Percentiles rank a stretch among this genome's conserved stretches.
Evolutionary conservation across 2,329 filamentous ascomycete genomes (phyloP).

Genomic region (Byssochlamys sp.): DNA sequence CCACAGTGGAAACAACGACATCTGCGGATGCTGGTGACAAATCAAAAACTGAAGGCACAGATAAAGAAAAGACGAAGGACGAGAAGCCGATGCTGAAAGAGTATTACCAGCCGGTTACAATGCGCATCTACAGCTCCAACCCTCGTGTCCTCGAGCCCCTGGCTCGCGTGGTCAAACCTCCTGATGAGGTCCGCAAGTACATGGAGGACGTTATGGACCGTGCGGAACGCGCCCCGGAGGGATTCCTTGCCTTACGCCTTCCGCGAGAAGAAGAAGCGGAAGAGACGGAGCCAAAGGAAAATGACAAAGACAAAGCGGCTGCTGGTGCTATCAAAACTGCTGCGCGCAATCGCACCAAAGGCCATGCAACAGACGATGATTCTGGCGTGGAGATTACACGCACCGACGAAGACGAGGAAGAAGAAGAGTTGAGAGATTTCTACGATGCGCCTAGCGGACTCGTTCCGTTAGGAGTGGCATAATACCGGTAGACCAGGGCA

Average conservation of each 20-base stretch:
- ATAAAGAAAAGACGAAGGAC: slow-evolving; percentile 6
- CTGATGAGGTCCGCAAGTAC: slow-evolving; percentile 44
- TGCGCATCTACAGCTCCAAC: slow-evolving; percentile 46
- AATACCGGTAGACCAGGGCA: not conserved
- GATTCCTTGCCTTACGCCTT: slow-evolving; percentile 47
- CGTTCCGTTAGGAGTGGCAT: slow-evolving; percentile 16
- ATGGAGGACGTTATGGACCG: slow-evolving; percentile 51
- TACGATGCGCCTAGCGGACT: slow-evolving; percentile 31
- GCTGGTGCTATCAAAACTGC: not conserved
- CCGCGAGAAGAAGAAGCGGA: slow-evolving; percentile 30
- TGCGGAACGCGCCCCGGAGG: slow-evolving; percentile 46
- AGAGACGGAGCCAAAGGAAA: slow-evolving; percentile 11
- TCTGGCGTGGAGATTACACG: slow-evolving; percentile 12
- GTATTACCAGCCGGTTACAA: slow-evolving; percentile 46
- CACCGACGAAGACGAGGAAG: slow-evolving; percentile 19
- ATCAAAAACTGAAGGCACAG: slow-evolving; percentile 4
- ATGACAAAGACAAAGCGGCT: slow-evolving; percentile 14
- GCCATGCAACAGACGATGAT: slow-evolving; percentile 17
- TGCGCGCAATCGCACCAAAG: slow-evolving; percentile 13
- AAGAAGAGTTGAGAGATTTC: slow-evolving; percentile 31
- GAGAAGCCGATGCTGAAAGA: slow-evolving; percentile 26
- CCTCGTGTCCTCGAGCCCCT: slow-evolving; percentile 47
- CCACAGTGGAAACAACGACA: slow-evolving; percentile 4
- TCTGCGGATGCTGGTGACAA: slow-evolving; percentile 3
- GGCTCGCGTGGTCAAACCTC: slow-evolving; percentile 46